phyloP scores from a whole-genome alignment of 2,329 filamentous ascomycete genomes.

The Penicillium capsulatum region DNA sequence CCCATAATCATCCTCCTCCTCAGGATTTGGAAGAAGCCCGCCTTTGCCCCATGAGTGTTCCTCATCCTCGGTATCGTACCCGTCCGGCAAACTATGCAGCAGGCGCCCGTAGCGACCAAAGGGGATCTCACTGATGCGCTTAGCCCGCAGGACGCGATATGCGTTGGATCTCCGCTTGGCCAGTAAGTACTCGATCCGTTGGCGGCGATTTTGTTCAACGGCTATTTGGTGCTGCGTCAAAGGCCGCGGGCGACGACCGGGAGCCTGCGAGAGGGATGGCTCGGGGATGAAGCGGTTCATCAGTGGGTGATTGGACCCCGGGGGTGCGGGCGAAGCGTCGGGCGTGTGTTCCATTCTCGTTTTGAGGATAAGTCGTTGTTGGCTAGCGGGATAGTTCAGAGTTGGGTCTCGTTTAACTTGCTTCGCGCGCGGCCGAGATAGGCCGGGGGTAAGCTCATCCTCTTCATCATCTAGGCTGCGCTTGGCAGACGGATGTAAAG shows the following conservation, averaged over 20 bases:
- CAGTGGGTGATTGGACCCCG: slow-evolving; percentile 40
- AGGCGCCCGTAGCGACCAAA: slow-evolving; percentile 42
- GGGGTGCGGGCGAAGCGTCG: slow-evolving; percentile 44
- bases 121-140: slow-evolving; percentile 39
- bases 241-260: slow-evolving; percentile 43
- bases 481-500: slow-evolving; percentile 36
- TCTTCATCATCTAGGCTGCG: slow-evolving; percentile 40
- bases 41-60: slow-evolving; percentile 42
- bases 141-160: slow-evolving; percentile 35
- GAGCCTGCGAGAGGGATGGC: slow-evolving; percentile 27
- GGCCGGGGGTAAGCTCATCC: slow-evolving; percentile 36
- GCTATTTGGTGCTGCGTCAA: slow-evolving; percentile 50
- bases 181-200: slow-evolving; percentile 47
- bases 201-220: slow-evolving; percentile 47
- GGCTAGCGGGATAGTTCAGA: slow-evolving; percentile 32
- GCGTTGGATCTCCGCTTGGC: slow-evolving; percentile 40
- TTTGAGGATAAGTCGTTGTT: slow-evolving; percentile 44
- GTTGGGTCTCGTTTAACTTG: slow-evolving; percentile 38
- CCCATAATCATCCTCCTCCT: slow-evolving; percentile 46
- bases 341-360: slow-evolving; percentile 43
- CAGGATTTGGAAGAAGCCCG: slow-evolving; percentile 40
- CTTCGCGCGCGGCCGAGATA: slow-evolving; percentile 39
- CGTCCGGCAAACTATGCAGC: slow-evolving; percentile 41
- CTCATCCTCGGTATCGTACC: slow-evolving; percentile 48
- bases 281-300: slow-evolving; percentile 40